Evolutionary conservation across 192 early-diverging fungal species (phyloP), one percentile per base, ranked within the genome.

Genomic region (Umbelopsis ramanniana): DNA sequence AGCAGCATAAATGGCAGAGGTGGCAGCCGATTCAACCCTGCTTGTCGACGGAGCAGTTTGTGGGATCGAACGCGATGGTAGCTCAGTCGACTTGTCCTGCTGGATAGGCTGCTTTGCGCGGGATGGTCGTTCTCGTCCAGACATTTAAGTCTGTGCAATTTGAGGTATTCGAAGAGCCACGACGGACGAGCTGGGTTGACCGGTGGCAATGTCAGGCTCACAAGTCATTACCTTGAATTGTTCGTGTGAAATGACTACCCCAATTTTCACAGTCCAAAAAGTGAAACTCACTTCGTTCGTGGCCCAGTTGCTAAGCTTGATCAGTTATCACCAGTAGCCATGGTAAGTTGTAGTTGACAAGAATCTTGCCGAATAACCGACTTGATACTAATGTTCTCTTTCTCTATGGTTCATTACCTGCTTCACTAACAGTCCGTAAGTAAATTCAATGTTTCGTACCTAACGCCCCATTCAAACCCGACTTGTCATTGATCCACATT

Each of bases 111-210:
- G 57, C 33, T 35, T 63, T 35, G 57, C 17, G 17, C 57, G 57
- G 57, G 57, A 63, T 63, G 57, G 57, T 29, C 57, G 57, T 63
- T 63, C 57, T 63, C 57, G 57, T 63, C 57, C 57, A 63, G 57
- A 63, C 57, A 63, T 63, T 63, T n/a, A 29, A 63, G 33, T 35
- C 26, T 19, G 57, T 63, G 33, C 57, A 29, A 63, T 38, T n/a
- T 22, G 33, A 63, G 15, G 26, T 37, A 35, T 24, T 54, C 22
- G 22, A 22, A 23, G 53, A 54, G 53, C 24, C 22, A 24, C 22
- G 26, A 26, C 15, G 11, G 24, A 53, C 11, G 15, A 54, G 23
- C 53, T 54, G 53, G 23, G 22, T 54, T 63, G 24, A 37, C 57
- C 33, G 57, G 57, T 54, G 53, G 24, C 23, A 24, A 17, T 63